Conservation (phyloP, 345 rosid genomes). For the Bruguiera gymnorhiza region DNA sequence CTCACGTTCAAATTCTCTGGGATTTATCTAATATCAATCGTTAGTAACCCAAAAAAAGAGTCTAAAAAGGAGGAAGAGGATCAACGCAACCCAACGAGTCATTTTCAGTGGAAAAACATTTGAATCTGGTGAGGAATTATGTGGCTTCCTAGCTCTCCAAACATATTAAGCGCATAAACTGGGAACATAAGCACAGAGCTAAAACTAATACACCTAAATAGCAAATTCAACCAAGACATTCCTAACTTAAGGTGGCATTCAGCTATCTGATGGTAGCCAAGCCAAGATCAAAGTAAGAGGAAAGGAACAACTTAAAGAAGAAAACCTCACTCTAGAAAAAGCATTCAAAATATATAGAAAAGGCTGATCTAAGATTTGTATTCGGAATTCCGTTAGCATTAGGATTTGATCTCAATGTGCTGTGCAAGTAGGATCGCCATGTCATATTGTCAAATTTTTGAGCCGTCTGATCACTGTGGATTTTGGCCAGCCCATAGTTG, state of each 20-base stretch:
- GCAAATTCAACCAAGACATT: slow-evolving; percentile 3
- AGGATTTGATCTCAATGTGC: slow-evolving; percentile 17
- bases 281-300: neutral
- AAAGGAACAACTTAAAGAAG: neutral
- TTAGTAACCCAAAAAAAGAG: no score
- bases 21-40: no score
- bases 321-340: slow-evolving; percentile 1
- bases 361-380: slow-evolving; percentile 3
- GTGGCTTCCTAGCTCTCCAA: neutral
- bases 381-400: slow-evolving; percentile 14
- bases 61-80: no score
- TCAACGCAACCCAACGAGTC: no score
- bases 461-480: slow-evolving; percentile 11
- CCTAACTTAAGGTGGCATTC: slow-evolving; percentile 4
- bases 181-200: neutral
- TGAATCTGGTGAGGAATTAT: neutral
- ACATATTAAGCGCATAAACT: neutral
- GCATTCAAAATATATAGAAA: slow-evolving; percentile 1
- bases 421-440: slow-evolving; percentile 4
- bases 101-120: no score
- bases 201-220: slow-evolving; percentile 10
- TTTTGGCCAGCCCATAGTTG: slow-evolving; percentile 36
- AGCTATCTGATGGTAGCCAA: neutral
- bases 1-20: no score
- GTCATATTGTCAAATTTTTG: neutral